Base-by-base conservation (phyloP, 2,329 filamentous ascomycete species). In the Berkeleyomyces rouxiae region DNA sequence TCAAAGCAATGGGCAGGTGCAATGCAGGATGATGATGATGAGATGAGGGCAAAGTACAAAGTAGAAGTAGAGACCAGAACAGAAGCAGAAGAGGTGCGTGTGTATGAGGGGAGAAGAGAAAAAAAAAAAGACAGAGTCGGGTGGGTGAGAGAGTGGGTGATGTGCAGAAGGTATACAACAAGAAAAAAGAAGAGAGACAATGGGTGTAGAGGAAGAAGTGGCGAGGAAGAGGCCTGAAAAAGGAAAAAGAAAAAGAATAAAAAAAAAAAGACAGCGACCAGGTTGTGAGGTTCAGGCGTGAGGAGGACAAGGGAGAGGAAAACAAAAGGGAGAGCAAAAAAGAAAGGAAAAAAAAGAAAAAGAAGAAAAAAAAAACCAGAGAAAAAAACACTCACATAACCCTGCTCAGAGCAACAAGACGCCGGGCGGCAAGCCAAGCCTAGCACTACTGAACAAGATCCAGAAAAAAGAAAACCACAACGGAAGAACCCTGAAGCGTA, bases 11-110 rank as follows among this genome's bases (percentile, higher is more conserved):
- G 57, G 57, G 43, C 57, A 53, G 49, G 57, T 63, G 61, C 61
- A 63, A 63, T 63, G 61, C 61, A 63, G 44, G 55, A 58, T 63
- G 61, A 62, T 55, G 61, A 62, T 58, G 43, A 58, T 62, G 61
- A 42, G 43, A 43, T 61, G 42, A 49, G 59, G 51, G 49, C 33
- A 61, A 61, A 43, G 36, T 42, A 49, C 40, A 37, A 5, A 43
- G 33, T 36, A 46, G 11, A 36, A 61, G 44, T 31, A 11, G 36
- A 9, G 40, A 23, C 23, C 23, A 23, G 23, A 23, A 23, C 23
- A 23, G 23, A 23, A 23, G 23, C 23, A n/a, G 57, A 37, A 33
- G 13, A 11, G 7, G 46, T 16, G 59, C 11, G 42, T 42, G 9
- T 23, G 59, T 49, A 33, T 51, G 59, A 16, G 31, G 16, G 42